phyloP scores from a whole-genome alignment of 495 filamentous ascomycete genomes.

The Hypomontagnella submonticulosa region DNA sequence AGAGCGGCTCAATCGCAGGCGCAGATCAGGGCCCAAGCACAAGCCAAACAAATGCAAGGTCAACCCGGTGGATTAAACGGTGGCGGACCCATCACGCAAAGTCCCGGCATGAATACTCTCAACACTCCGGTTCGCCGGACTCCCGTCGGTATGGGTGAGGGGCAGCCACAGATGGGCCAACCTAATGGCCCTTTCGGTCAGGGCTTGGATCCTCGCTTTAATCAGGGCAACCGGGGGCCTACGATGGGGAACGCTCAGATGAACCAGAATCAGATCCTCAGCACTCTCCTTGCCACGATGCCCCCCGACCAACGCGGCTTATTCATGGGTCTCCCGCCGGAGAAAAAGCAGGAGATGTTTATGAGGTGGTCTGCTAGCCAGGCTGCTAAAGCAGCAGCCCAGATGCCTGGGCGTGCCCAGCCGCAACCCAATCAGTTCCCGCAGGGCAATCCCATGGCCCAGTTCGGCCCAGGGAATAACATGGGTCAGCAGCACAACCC shows the following conservation, averaged over 20 bases:
- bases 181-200: conserved; percentile 51
- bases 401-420: conserved; percentile 45
- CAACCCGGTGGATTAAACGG: conserved; percentile 59
- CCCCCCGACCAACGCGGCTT: conserved; percentile 44
- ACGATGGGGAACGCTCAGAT: conserved; percentile 43
- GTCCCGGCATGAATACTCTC: conserved; percentile 62
- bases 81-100: conserved; percentile 58
- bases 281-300: conserved; percentile 51
- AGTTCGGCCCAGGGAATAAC: conserved; percentile 43
- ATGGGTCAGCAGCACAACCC: conserved; percentile 43
- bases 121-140: conserved; percentile 61
- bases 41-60: conserved; percentile 58
- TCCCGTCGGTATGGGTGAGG: conserved; percentile 54
- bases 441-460: conserved; percentile 47
- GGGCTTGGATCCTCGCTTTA: conserved; percentile 56
- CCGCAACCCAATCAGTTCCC: conserved; percentile 50
- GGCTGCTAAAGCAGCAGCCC: conserved; percentile 26
- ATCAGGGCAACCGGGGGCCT: conserved; percentile 51
- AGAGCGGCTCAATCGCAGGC: conserved; percentile 50
- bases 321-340: conserved; percentile 48
- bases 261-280: conserved; percentile 48
- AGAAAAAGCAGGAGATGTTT: conserved; percentile 57
- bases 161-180: conserved; percentile 50
- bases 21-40: conserved; percentile 53
- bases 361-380: conserved; percentile 49